phyloP scores from a whole-genome alignment of 441 rosid genomes.

The Pelargonium fulgidum region DNA sequence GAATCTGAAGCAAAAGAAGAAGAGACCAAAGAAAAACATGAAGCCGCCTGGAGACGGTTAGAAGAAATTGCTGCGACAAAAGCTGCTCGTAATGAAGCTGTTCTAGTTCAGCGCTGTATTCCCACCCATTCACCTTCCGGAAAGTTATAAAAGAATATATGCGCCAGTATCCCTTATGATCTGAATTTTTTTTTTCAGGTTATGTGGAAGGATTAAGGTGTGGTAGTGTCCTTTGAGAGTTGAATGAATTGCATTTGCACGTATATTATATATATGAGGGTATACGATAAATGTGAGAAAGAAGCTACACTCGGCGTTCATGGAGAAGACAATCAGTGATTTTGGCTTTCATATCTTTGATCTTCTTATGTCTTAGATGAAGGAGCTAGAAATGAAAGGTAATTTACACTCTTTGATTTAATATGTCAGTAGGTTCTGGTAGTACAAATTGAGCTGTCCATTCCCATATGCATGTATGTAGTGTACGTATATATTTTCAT shows the following conservation, averaged over 20 bases:
- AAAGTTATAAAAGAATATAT: slow-evolving; percentile 16
- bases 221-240: no score
- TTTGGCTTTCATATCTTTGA: background rate
- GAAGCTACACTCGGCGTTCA: no score
- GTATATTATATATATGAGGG: no score
- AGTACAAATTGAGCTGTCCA: background rate
- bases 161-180: background rate
- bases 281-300: no score
- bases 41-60: slow-evolving; percentile 64
- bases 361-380: background rate
- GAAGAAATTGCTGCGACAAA: slow-evolving; percentile 70
- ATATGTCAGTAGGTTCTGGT: background rate
- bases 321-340: no score
- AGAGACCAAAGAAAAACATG: slow-evolving; percentile 44
- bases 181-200: no score
- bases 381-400: background rate
- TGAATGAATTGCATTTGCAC: no score
- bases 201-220: no score
- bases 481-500: no score
- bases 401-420: background rate
- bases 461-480: background rate
- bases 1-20: slow-evolving; percentile 54
- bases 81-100: slow-evolving; percentile 45
- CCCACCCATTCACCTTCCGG: slow-evolving; percentile 29
- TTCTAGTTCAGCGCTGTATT: slow-evolving; percentile 32